These are phyloP conservation scores for Graphilbum fragrans DNA, from an alignment of 2,329 filamentous ascomycete species.

Conservation along the genomic window DNA sequence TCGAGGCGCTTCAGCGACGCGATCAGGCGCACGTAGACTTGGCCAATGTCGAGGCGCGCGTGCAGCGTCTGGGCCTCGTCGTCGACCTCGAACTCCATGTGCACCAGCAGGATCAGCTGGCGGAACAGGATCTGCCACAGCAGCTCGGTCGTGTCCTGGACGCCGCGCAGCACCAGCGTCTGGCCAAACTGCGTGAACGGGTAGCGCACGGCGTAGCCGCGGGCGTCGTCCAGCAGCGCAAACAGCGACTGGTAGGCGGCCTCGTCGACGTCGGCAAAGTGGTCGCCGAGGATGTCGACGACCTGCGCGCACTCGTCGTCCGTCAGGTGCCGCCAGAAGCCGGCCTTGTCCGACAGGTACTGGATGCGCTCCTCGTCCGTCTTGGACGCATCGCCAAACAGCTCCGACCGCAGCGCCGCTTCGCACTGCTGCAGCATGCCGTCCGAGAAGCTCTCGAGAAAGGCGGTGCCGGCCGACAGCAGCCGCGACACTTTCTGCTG, in stretches of 20 bases:
- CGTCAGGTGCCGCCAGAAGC: conserved; percentile 66
- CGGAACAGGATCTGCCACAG: conserved; percentile 68
- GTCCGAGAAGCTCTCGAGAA: conserved; percentile 59
- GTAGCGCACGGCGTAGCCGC: conserved; percentile 30
- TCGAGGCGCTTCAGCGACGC: conserved; percentile 61
- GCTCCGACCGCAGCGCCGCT: conserved; percentile 55
- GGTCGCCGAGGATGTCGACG: conserved; percentile 54
- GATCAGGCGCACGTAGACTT: conserved; percentile 58
- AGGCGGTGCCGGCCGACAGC: conserved; percentile 55
- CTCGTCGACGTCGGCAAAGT: conserved; percentile 45
- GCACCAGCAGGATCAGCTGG: conserved; percentile 69
- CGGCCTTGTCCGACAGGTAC: conserved; percentile 64
- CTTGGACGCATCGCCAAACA: conserved; percentile 60
- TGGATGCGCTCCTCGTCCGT: conserved; percentile 65
- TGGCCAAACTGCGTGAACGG: conserved; percentile 65
- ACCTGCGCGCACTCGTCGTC: conserved; percentile 69
- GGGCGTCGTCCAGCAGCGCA: conserved; percentile 33
- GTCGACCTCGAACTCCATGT: conserved; percentile 76
- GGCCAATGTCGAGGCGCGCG: conserved; percentile 50
- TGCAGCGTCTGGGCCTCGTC: conserved; percentile 55
- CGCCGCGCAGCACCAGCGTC: conserved; percentile 60
- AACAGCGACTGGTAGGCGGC: conserved; percentile 42
- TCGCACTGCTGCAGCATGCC: conserved; percentile 57
- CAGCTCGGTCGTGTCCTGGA: conserved; percentile 65
- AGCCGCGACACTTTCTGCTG: conserved; percentile 41